A percentile compares a stretch with the other conserved stretches of the same genome.
Evolutionary conservation across 1,284 basidiomycete genomes (phyloP).

Genomic region (Leccinum angustisporum): DNA sequence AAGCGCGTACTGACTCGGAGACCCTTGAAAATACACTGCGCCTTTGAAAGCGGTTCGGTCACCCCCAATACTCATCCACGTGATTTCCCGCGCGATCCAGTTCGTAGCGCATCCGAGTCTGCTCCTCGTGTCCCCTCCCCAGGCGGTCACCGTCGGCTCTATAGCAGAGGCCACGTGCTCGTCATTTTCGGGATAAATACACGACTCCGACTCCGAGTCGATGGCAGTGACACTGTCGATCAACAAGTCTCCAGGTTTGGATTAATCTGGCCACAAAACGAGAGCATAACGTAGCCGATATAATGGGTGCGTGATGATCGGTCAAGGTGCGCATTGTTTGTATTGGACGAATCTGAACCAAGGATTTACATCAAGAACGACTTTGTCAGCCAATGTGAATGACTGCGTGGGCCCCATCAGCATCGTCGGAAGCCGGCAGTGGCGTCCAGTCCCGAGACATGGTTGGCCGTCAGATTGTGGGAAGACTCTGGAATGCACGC

Average conservation of each 20-base stretch:
- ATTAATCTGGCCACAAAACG: constrained; percentile 53
- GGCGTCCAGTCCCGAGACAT: too few species aligned
- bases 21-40: constrained; percentile 49
- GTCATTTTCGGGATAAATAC: constrained; percentile 52
- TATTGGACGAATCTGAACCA: too few species aligned
- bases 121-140: constrained; percentile 59
- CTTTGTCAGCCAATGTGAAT: too few species aligned
- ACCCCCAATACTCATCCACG: constrained; percentile 46
- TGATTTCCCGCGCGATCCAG: constrained; percentile 43
- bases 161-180: constrained; percentile 34
- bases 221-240: constrained; percentile 52
- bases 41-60: constrained; percentile 42
- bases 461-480: too few species aligned
- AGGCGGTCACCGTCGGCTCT: constrained; percentile 57
- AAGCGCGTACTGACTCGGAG: constrained; percentile 47
- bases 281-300: too few species aligned
- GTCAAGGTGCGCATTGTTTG: too few species aligned
- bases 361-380: too few species aligned
- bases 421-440: too few species aligned
- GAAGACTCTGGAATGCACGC: too few species aligned
- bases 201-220: constrained; percentile 42
- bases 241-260: constrained; percentile 75
- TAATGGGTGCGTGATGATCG: too few species aligned
- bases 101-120: constrained; percentile 24
- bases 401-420: too few species aligned